A percentile compares a stretch with the other conserved stretches of the same genome.
These are phyloP conservation scores for Aureobasidium uvarum DNA, from an alignment of 2,329 filamentous ascomycete species.

Conservation along the genomic window DNA sequence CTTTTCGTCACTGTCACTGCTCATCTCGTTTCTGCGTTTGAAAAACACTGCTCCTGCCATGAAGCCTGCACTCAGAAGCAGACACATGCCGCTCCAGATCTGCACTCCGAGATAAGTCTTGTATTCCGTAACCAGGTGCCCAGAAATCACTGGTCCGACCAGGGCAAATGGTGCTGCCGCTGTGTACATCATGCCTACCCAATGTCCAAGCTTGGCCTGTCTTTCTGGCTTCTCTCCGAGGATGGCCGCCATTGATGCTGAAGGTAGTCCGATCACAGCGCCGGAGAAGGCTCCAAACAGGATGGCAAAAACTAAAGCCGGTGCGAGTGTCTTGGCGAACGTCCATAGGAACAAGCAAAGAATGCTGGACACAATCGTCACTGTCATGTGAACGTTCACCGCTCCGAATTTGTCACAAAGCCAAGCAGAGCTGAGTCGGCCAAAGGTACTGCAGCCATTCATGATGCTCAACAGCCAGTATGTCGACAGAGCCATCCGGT, in stretches of 20 bases:
- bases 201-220: conserved; percentile 49
- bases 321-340: conserved; percentile 39
- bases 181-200: conserved; percentile 55
- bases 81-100: conserved; percentile 47
- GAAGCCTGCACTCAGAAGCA: conserved; percentile 44
- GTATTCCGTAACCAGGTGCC: conserved; percentile 46
- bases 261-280: conserved; percentile 52
- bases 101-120: conserved; percentile 48
- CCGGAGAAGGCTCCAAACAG: conserved; percentile 51
- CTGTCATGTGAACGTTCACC: conserved; percentile 47
- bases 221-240: conserved; percentile 38
- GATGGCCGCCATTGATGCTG: conserved; percentile 51
- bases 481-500: conserved; percentile 41
- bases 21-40: conserved; percentile 9
- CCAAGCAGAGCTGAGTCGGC: conserved; percentile 47
- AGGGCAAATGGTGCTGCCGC: conserved; percentile 47
- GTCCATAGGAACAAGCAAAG: conserved; percentile 49
- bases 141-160: conserved; percentile 50
- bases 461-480: conserved; percentile 52
- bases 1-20: not conserved
- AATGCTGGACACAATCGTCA: conserved; percentile 45
- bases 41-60: conserved; percentile 39
- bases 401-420: conserved; percentile 48
- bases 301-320: conserved; percentile 50
- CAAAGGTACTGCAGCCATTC: conserved; percentile 51